Evolutionary conservation across 805 yeast species (phyloP).

Genomic region (Lipomyces mesembrius): DNA sequence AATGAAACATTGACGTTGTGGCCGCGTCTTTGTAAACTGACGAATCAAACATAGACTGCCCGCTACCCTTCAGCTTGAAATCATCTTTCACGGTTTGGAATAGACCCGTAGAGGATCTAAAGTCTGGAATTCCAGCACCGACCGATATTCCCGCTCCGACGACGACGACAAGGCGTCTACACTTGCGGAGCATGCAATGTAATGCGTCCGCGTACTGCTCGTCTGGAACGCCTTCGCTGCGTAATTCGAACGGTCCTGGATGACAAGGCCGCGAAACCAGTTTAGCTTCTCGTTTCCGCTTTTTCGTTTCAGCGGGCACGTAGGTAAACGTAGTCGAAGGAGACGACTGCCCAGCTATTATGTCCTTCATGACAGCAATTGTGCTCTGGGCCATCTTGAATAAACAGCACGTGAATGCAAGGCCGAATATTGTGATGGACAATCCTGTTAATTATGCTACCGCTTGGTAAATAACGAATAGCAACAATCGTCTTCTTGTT

Average conservation of each 20-base stretch:
- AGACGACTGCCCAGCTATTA: background rate
- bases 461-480: background rate
- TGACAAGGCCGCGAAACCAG: background rate
- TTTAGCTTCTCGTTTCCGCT: background rate
- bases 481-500: background rate
- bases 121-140: slow-evolving; percentile 88
- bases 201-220: slow-evolving; percentile 15
- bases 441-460: background rate
- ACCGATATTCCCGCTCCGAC: slow-evolving; percentile 94
- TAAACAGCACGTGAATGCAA: background rate
- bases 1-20: slow-evolving; percentile 68
- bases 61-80: slow-evolving; percentile 50
- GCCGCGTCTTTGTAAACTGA: slow-evolving; percentile 69
- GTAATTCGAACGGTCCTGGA: background rate
- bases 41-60: slow-evolving; percentile 79
- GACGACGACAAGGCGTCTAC: slow-evolving; percentile 65
- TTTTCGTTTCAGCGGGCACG: background rate
- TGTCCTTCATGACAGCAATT: background rate
- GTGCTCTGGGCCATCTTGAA: background rate
- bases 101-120: slow-evolving; percentile 78
- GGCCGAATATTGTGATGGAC: background rate
- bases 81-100: slow-evolving; percentile 58
- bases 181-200: slow-evolving; percentile 42
- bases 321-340: background rate
- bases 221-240: background rate